Evolutionary conservation across 1,139 yeast species (phyloP).

Genomic region (Saccharomyces hybrid): DNA sequence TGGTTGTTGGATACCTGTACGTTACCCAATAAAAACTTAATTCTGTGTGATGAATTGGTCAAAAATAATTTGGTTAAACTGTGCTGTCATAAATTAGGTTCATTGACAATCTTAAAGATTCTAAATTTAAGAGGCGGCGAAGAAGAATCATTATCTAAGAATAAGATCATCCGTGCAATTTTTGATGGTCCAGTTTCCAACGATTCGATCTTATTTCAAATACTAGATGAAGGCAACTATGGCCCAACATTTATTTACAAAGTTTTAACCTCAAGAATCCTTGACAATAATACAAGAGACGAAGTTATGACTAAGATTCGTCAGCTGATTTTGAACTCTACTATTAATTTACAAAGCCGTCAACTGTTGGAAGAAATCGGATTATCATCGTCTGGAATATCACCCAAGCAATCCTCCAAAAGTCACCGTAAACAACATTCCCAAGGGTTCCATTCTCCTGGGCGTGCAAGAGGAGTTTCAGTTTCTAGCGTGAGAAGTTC

Average conservation of each 20-base stretch:
- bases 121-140: constrained; percentile 59
- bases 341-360: constrained; percentile 63
- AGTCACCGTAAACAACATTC: background rate
- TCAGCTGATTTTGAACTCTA: constrained; percentile 49
- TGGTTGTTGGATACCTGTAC: constrained; percentile 88
- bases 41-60: constrained; percentile 49
- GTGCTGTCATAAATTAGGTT: constrained; percentile 78
- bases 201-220: constrained; percentile 35
- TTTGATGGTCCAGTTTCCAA: constrained; percentile 37
- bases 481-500: constrained; percentile 20
- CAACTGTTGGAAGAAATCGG: constrained; percentile 90
- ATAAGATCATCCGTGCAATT: constrained; percentile 50
- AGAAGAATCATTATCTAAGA: constrained; percentile 41
- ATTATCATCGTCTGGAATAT: constrained; percentile 27
- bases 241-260: constrained; percentile 79
- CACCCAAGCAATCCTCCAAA: background rate
- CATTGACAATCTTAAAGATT: constrained; percentile 72
- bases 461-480: constrained; percentile 20
- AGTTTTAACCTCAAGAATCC: constrained; percentile 56
- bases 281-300: constrained; percentile 46
- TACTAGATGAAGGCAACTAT: constrained; percentile 52
- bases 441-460: constrained; percentile 6
- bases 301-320: constrained; percentile 53
- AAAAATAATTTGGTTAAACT: constrained; percentile 50
- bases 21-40: constrained; percentile 46